phyloP scores from a whole-genome alignment of 345 rosid genomes.

The Erucastrum elatum region DNA sequence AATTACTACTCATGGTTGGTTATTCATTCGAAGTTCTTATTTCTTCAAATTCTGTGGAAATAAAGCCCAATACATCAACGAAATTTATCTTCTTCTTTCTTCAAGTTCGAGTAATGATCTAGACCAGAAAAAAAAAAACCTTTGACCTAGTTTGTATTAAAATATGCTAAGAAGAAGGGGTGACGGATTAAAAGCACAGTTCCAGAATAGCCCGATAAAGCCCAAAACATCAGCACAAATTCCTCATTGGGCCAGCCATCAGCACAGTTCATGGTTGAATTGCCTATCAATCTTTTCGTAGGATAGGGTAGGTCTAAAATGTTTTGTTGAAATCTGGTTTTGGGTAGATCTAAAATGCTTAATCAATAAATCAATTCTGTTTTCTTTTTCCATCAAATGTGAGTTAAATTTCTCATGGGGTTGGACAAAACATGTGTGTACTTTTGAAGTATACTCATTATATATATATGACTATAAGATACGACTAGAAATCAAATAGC shows the following conservation, averaged over 20 bases:
- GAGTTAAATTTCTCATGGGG: not conserved
- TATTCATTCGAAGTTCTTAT: not conserved
- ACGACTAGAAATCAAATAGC: not conserved
- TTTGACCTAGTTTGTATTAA: not conserved
- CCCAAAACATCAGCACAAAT: conserved; percentile 12
- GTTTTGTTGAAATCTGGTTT: too few species aligned
- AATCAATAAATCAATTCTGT: not conserved
- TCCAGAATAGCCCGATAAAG: conserved; percentile 19
- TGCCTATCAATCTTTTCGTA: not conserved
- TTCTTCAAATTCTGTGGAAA: not conserved
- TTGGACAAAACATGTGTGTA: not conserved
- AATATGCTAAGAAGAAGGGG: not conserved
- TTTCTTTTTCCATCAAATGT: not conserved
- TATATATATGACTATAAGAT: not conserved
- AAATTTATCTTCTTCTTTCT: not conserved
- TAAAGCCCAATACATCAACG: not conserved
- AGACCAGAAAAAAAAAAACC: not conserved
- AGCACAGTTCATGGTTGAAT: not conserved
- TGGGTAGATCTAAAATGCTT: not conserved
- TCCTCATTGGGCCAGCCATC: not conserved
- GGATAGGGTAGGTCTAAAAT: conserved; percentile 3
- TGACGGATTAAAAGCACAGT: not conserved
- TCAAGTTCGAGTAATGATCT: not conserved
- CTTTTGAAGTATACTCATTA: not conserved
- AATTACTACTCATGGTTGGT: not conserved